Percentiles rank a stretch among this genome's conserved stretches.
phyloP scores from a whole-genome alignment of 1,139 yeast genomes.

The Groenewaldozyma sp. region DNA sequence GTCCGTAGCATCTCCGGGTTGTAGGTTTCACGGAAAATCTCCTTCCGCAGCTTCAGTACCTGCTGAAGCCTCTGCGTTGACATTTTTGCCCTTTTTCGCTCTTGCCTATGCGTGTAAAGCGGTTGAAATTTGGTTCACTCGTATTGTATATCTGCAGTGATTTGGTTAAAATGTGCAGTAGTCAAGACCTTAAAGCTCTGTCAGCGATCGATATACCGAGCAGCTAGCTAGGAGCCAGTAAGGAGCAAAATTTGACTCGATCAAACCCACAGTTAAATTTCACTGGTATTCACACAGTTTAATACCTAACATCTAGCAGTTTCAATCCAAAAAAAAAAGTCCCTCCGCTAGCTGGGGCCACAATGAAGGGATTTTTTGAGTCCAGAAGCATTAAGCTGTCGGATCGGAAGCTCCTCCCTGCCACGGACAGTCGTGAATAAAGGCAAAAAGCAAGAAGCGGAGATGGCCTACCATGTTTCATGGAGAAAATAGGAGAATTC shows the following conservation, averaged over 20 bases:
- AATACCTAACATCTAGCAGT: too few species aligned
- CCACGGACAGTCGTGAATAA: background rate
- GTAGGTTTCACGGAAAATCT: conserved; percentile 52
- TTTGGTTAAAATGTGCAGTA: background rate
- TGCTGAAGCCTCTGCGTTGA: conserved; percentile 41
- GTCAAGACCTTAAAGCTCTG: background rate
- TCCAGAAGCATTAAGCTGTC: background rate
- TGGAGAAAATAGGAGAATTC: background rate
- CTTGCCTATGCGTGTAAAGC: background rate
- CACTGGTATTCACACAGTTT: too few species aligned
- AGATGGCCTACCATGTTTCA: background rate
- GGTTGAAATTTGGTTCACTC: background rate
- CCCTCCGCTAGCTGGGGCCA: background rate
- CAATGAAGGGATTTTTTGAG: background rate
- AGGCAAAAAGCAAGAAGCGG: background rate
- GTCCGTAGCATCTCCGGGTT: conserved; percentile 67
- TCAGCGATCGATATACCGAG: background rate
- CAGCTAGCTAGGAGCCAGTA: too few species aligned
- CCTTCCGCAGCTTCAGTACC: conserved; percentile 48
- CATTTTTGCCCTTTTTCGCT: background rate
- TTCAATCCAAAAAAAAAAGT: too few species aligned
- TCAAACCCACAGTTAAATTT: too few species aligned
- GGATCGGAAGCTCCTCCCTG: background rate
- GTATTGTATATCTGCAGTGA: background rate
- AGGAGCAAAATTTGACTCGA: too few species aligned